Percentiles rank a stretch among this genome's conserved stretches.
Conservation (phyloP, 1,284 basidiomycete genomes). For the Marasmius oreades region DNA sequence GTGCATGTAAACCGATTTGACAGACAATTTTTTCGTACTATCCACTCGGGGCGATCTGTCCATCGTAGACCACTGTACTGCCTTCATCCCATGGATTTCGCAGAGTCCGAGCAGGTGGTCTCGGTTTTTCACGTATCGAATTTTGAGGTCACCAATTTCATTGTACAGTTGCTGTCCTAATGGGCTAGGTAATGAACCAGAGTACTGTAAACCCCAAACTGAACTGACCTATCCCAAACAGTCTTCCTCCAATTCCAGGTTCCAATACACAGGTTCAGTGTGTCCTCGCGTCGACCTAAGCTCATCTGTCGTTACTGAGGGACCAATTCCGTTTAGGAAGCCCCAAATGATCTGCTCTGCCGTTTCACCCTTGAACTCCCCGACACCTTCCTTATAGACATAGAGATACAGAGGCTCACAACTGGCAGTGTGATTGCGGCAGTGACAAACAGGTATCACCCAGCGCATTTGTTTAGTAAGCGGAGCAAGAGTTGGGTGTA, state of each 20-base stretch:
- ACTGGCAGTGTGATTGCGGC: not conserved
- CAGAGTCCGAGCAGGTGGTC: too few species aligned
- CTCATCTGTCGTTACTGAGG: constrained; percentile 23
- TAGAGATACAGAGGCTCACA: constrained; percentile 2
- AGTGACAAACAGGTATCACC: constrained; percentile 4
- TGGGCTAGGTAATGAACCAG: not conserved
- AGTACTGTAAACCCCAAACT: too few species aligned
- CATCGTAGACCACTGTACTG: too few species aligned
- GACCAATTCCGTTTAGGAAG: constrained; percentile 20
- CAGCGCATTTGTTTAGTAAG: too few species aligned
- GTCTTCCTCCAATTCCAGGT: constrained; percentile 25
- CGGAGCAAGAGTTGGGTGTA: too few species aligned
- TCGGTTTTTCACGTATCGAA: not conserved
- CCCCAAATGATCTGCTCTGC: constrained; percentile 23
- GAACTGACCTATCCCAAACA: constrained; percentile 1
- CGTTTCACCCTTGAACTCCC: constrained; percentile 24
- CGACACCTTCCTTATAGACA: constrained; percentile 14
- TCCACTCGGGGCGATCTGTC: too few species aligned
- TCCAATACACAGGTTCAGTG: constrained; percentile 17
- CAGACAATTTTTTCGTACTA: too few species aligned
- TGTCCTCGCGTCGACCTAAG: constrained; percentile 22
- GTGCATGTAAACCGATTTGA: too few species aligned
- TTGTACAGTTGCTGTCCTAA: not conserved
- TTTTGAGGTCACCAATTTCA: not conserved
- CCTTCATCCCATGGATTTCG: too few species aligned